Base-by-base conservation (phyloP, 768 basidiomycete genomes). In the Suillus occidentalis region DNA sequence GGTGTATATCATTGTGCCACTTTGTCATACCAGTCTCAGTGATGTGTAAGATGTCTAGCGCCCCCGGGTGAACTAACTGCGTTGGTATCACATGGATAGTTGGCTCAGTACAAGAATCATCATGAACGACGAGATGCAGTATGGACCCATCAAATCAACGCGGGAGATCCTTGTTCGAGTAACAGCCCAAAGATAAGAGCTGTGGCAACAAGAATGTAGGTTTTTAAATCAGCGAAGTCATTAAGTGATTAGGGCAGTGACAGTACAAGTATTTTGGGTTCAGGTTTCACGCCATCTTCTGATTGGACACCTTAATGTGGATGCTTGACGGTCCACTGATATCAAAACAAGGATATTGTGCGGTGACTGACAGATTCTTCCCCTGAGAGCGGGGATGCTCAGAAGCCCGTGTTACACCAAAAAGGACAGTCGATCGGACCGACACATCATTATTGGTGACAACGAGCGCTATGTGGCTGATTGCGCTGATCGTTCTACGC, bases 381-480 rank as follows among this genome's bases (percentile, higher is more conserved):
- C 50, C 50, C 50, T 52, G 43, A 36, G 34, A 36, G 34, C 6
- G 34, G 34, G 34, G 34, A 45, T 20, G 20, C 20, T 49, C 49
- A 50, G 49, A 52, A 52, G 50, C 25, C 50, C 16, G 25, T 25
- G 18, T 34, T 2, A 0, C 1, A 34, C 20, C 5, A 34, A 34
- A 34, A 34, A 55, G 20, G 52, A 12, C 5, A 7, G 34, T 12
- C 20, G 31, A 55, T 55, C 53, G 53, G 53, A n/a, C 53, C 53
- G 53, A 36, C 53, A 55, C 34, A 34, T n/a, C 20, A 55, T n/a
- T 36, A 36, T 36, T 4, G 34, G 34, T 55, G 53, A 55, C 53
- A 55, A 12, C 53, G 31, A 55, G 53, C 53, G 53, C 53, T 55
- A 55, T 55, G 53, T 55, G 53, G 53, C 53, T 55, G 53, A 55